Evolutionary conservation across 139 green algal genomes (phyloP).

Genomic region (Tetradesmus obliquus): DNA sequence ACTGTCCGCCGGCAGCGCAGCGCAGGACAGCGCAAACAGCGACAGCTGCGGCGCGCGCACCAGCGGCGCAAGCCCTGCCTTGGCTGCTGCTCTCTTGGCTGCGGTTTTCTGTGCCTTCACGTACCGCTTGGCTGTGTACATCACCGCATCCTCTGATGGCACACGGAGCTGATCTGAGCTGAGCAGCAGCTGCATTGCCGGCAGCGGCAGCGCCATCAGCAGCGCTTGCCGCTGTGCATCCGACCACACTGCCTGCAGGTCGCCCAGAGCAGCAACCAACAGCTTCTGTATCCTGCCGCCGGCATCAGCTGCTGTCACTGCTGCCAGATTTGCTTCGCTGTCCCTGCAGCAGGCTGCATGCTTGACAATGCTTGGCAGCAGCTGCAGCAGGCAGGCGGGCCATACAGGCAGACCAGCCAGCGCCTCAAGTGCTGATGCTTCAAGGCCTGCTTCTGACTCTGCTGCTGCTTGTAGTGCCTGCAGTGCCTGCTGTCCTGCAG

Average conservation of each 20-base stretch:
- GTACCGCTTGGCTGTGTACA: background rate
- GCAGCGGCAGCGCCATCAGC: background rate
- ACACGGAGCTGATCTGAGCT: background rate
- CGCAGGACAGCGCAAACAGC: background rate
- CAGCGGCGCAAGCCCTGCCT: too few species aligned
- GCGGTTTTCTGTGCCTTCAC: background rate
- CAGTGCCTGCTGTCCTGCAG: background rate
- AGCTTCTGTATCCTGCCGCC: background rate
- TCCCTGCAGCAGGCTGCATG: background rate
- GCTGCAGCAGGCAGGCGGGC: background rate
- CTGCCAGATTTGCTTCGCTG: background rate
- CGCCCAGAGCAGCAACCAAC: background rate
- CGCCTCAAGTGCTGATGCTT: background rate
- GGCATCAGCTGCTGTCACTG: background rate
- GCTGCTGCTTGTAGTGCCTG: background rate
- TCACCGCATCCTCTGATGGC: background rate
- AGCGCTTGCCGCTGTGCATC: background rate
- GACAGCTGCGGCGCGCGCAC: too few species aligned
- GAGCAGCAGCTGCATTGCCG: background rate
- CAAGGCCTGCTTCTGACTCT: background rate
- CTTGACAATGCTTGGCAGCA: background rate
- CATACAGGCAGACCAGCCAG: background rate
- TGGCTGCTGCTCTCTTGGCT: background rate
- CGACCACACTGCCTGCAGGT: background rate
- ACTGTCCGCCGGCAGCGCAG: background rate